Evolutionary conservation across 2,329 filamentous ascomycete species (phyloP).

Genomic region (Hypoxylon sp.): DNA sequence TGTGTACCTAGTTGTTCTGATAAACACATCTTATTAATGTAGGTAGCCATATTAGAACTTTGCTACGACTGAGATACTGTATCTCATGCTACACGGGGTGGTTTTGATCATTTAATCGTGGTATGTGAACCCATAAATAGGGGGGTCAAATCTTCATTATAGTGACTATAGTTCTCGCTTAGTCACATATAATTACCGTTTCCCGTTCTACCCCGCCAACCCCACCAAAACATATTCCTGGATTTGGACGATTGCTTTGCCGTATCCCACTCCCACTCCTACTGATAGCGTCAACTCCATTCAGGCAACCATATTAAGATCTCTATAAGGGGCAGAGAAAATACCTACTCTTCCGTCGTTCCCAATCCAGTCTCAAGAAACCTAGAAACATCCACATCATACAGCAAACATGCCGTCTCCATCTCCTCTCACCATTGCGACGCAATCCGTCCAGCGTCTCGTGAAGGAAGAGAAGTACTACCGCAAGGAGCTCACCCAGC

Average conservation of each 20-base stretch:
- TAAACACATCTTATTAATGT: too few species aligned
- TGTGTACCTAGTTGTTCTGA: too few species aligned
- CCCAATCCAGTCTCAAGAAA: neutral
- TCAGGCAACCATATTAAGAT: constrained; percentile 42
- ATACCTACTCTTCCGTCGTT: neutral
- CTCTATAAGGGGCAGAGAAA: constrained; percentile 10
- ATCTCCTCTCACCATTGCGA: constrained; percentile 82
- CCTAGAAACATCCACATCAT: neutral
- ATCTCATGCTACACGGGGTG: too few species aligned
- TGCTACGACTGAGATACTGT: too few species aligned
- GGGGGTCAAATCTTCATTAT: neutral
- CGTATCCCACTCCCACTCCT: neutral
- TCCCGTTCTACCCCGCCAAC: constrained; percentile 52
- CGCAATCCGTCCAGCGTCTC: constrained; percentile 82
- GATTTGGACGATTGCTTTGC: constrained; percentile 13
- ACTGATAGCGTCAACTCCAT: neutral
- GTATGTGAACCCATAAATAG: too few species aligned
- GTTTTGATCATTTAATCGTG: too few species aligned
- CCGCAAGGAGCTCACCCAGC: constrained; percentile 83
- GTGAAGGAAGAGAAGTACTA: constrained; percentile 94
- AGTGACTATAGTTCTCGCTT: constrained; percentile 2
- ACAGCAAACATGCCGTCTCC: constrained; percentile 73
- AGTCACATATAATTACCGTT: constrained; percentile 30
- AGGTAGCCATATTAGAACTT: too few species aligned
- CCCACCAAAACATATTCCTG: constrained; percentile 50